phyloP scores from a whole-genome alignment of 176 grass and related monocot species.

The Urochloa ruziziensis region DNA sequence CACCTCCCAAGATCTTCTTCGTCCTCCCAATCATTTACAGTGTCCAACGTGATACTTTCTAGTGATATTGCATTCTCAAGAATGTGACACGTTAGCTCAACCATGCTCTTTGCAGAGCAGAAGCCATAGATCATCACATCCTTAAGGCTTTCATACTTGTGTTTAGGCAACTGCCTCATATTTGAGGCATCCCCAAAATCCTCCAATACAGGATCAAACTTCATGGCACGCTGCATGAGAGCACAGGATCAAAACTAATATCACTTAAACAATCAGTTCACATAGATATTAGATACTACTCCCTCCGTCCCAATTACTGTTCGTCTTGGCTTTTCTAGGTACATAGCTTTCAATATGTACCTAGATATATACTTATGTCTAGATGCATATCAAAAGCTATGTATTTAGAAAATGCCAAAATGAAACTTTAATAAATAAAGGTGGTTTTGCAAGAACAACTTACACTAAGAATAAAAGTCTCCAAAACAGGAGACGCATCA shows the following conservation, averaged over 20 bases:
- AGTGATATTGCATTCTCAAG: neutral
- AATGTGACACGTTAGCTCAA: neutral
- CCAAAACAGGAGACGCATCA: neutral
- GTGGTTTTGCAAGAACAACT: neutral
- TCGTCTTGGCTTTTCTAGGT: no score
- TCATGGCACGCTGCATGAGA: neutral
- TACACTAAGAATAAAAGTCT: neutral
- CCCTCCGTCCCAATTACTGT: no score
- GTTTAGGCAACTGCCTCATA: neutral
- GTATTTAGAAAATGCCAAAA: no score
- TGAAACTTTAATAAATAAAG: neutral
- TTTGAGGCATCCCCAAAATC: neutral
- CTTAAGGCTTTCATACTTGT: neutral
- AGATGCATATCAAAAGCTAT: no score
- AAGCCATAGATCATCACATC: neutral
- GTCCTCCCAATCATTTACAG: neutral
- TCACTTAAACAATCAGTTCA: neutral
- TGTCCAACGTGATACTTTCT: neutral
- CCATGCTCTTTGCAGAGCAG: neutral
- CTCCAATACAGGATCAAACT: neutral
- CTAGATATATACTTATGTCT: no score
- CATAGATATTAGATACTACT: neutral
- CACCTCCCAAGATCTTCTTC: neutral
- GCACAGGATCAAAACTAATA: neutral
- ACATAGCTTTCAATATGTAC: no score